Conservation (phyloP, 305 asterid genomes). For the Salvia sclarea region DNA sequence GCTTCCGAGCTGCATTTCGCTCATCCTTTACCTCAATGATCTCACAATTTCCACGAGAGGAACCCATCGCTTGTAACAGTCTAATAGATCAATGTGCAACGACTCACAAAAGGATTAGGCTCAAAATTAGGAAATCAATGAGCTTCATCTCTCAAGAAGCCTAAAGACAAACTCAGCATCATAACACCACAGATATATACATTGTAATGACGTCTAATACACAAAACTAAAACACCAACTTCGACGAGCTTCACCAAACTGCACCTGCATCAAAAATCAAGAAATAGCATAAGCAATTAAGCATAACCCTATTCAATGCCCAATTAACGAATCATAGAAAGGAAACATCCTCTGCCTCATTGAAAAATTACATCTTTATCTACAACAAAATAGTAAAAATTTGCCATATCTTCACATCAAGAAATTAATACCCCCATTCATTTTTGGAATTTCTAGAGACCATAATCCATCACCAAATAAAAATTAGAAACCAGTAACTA, state of each 20-base stretch:
- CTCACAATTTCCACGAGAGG: constrained; percentile 58
- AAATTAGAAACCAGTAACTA: neutral
- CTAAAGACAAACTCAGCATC: constrained; percentile 17
- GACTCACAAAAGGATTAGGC: constrained; percentile 9
- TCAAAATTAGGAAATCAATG: neutral
- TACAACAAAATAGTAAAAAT: constrained; percentile 14
- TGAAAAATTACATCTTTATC: neutral
- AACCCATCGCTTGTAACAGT: constrained; percentile 49
- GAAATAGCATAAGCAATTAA: constrained; percentile 14
- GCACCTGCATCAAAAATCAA: constrained; percentile 31
- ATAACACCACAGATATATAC: constrained; percentile 3
- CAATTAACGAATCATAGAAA: neutral
- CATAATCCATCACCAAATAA: neutral
- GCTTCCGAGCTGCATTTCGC: constrained; percentile 28
- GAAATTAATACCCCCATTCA: neutral
- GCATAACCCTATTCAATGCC: neutral
- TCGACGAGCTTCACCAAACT: neutral
- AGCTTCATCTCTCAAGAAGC: constrained; percentile 14
- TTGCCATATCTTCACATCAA: neutral
- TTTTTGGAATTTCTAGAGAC: neutral
- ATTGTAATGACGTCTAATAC: neutral
- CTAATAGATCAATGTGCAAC: neutral
- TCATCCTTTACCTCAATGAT: constrained; percentile 64
- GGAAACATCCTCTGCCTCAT: neutral
- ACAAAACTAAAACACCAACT: constrained; percentile 1